Base-by-base conservation (phyloP, 371 early-diverging fungal species). In the Haplosporangium sp. region DNA sequence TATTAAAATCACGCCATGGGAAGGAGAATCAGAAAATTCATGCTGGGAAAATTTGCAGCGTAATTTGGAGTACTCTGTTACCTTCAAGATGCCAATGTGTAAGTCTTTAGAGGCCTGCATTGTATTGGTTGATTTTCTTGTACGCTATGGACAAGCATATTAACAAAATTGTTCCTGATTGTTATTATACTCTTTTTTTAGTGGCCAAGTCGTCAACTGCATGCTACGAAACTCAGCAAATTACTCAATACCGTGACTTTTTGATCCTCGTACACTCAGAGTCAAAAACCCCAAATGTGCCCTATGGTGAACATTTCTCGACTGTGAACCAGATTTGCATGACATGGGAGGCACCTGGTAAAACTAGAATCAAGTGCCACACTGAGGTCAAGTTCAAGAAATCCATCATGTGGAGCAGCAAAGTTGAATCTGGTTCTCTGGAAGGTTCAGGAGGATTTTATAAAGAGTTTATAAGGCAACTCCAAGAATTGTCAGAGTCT, bases 61-160 rank as follows among this genome's bases (percentile, higher is more conserved):
- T 17, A 48, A 66, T 17, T 48, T 72, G 37, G 77, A 77, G 63
- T 77, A 72, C 48, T 77, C 73, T 38, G 77, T 77, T 0, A 59
- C 73, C 4, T 77, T 77, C 63, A 77, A 77, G 40, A 65, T 77
- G 10, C 77, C 77, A n/a, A 76, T 76, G 65, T 27, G 77, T 77
- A 72, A 69, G 77, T 62, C 4, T 55, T 2, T 55, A 27, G 2
- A 55, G 7, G 8, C 10, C 1, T 27, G 10, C 13, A n/a, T 7
- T 71, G 3, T 38, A 35, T 56, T 19, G 0, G 1, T 27, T 27
- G 27, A 27, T 40, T 42, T 37, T 68, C 34, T 35, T 38, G 17
- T 58, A 58, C 20, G 4, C 38, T 10, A 35, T 6, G 15, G 39
- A 17, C 27, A 27, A 15, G 15, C 13, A 4, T 58, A 39, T 10